phyloP scores from a whole-genome alignment of 208 protist genomes.

The Blechomonas ayalai region DNA sequence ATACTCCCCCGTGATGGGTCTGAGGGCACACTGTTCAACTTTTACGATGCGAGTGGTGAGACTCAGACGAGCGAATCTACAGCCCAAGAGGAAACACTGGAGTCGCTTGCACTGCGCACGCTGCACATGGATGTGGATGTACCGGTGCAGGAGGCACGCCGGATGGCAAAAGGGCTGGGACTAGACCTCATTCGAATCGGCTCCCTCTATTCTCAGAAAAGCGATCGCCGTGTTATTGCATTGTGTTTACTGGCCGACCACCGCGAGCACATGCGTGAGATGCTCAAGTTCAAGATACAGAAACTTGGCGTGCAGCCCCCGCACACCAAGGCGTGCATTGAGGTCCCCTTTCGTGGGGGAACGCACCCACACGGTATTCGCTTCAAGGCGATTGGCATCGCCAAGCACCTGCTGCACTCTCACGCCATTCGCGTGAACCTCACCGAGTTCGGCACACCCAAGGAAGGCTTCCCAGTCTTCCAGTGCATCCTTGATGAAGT shows the following conservation, averaged over 20 bases:
- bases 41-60: slow-evolving; percentile 1
- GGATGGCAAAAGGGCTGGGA: slow-evolving; percentile 66
- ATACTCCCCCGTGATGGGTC: slow-evolving; percentile 28
- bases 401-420: slow-evolving; percentile 67
- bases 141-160: slow-evolving; percentile 57
- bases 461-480: slow-evolving; percentile 78
- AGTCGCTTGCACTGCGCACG: slow-evolving; percentile 11
- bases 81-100: slow-evolving; percentile 1
- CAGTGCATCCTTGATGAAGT: slow-evolving; percentile 77
- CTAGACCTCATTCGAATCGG: slow-evolving; percentile 80
- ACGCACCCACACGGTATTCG: slow-evolving; percentile 83
- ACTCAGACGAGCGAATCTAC: slow-evolving; percentile 4
- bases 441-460: slow-evolving; percentile 78
- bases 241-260: slow-evolving; percentile 77
- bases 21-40: slow-evolving; percentile 8
- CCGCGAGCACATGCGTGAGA: slow-evolving; percentile 73
- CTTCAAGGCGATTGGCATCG: slow-evolving; percentile 78
- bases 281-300: slow-evolving; percentile 78
- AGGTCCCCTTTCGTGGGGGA: slow-evolving; percentile 79
- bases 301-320: slow-evolving; percentile 80
- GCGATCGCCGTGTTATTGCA: slow-evolving; percentile 66
- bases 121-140: slow-evolving; percentile 62
- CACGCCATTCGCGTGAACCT: slow-evolving; percentile 71
- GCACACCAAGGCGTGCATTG: slow-evolving; percentile 50
- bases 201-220: slow-evolving; percentile 52